Percentiles rank a stretch among this genome's conserved stretches.
These are phyloP conservation scores for Imleria badia DNA, from an alignment of 768 basidiomycete species.

Conservation along the genomic window DNA sequence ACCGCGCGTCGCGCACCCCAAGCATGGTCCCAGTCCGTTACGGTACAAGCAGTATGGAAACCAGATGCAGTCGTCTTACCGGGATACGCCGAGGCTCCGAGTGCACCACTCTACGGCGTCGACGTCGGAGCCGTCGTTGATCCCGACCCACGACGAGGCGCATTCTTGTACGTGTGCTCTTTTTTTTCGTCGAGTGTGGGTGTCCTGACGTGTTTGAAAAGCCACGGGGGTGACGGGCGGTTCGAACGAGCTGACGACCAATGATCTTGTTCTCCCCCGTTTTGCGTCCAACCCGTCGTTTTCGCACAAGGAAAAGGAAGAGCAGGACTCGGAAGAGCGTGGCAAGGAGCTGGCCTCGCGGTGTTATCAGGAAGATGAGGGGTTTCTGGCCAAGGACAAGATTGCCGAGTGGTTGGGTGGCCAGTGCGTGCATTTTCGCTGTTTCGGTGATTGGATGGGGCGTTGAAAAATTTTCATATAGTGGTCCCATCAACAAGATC, in stretches of 20 bases:
- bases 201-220: constrained; percentile 10
- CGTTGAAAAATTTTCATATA: constrained; percentile 30
- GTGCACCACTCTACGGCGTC: constrained; percentile 73
- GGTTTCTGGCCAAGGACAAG: constrained; percentile 77
- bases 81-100: constrained; percentile 47
- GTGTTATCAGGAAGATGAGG: constrained; percentile 86
- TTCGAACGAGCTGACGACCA: constrained; percentile 57
- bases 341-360: constrained; percentile 73
- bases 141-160: constrained; percentile 51
- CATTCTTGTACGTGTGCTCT: constrained; percentile 44
- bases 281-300: constrained; percentile 41
- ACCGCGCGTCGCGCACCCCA: constrained; percentile 34
- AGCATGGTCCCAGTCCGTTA: constrained; percentile 43
- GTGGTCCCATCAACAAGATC: constrained; percentile 72
- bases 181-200: constrained; percentile 12
- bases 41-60: constrained; percentile 41
- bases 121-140: constrained; percentile 79
- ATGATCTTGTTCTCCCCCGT: constrained; percentile 46
- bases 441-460: neutral
- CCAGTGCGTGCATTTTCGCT: constrained; percentile 56
- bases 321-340: constrained; percentile 58
- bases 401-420: constrained; percentile 97
- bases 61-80: constrained; percentile 38
- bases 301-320: constrained; percentile 54
- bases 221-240: constrained; percentile 25